Evolutionary conservation across 768 basidiomycete genomes (phyloP).

Genomic region (Boletus patriciae): DNA sequence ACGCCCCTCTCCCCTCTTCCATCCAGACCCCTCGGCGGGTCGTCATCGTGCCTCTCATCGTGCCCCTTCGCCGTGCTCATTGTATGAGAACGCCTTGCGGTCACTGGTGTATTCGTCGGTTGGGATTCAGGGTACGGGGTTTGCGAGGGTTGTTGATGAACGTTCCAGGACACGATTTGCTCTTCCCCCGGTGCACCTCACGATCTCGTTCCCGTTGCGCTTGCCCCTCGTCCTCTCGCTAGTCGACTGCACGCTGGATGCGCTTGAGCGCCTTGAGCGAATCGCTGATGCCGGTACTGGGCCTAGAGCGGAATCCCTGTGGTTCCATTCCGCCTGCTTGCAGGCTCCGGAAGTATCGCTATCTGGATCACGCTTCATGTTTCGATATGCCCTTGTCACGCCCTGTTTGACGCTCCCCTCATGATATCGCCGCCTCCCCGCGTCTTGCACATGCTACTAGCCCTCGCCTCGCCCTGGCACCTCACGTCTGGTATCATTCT

Average conservation of each 20-base stretch:
- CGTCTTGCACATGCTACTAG: conserved; percentile 15
- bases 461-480: conserved; percentile 19
- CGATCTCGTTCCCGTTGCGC: conserved; percentile 16
- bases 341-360: conserved; percentile 22
- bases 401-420: conserved; percentile 20
- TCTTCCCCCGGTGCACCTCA: background rate
- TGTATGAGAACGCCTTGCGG: conserved; percentile 34
- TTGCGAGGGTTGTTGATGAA: conserved; percentile 26
- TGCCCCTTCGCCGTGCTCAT: conserved; percentile 29
- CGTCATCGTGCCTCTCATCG: conserved; percentile 27
- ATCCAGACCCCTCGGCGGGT: conserved; percentile 21
- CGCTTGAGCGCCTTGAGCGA: conserved; percentile 26
- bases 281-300: conserved; percentile 13
- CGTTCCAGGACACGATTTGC: conserved; percentile 16
- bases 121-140: conserved; percentile 29
- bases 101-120: conserved; percentile 26
- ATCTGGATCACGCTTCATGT: conserved; percentile 17
- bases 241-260: conserved; percentile 35
- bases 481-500: conserved; percentile 20
- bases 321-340: conserved; percentile 26
- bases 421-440: background rate
- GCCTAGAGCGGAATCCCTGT: conserved; percentile 7
- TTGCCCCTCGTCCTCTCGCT: conserved; percentile 37
- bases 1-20: conserved; percentile 15
- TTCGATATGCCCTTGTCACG: conserved; percentile 29